Evolutionary conservation across 2,329 filamentous ascomycete genomes (phyloP), one percentile per base, ranked within the genome.

Genomic region (Eurotiales sp.): DNA sequence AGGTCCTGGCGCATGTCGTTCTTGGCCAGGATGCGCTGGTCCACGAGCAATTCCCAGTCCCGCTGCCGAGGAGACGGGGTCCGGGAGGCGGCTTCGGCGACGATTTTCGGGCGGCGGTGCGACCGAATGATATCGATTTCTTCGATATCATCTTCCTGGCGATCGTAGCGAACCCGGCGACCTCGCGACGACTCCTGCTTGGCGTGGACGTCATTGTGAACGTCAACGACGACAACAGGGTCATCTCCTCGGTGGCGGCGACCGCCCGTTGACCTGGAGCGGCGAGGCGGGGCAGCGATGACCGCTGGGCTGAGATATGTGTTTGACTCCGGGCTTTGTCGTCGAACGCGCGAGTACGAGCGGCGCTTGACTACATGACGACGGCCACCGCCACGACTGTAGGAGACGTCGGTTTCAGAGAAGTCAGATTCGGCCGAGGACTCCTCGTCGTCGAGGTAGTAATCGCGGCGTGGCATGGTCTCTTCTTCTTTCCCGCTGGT

Each of bases 261-360:
- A 17, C 56, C 61, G 12, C 68, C 68, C 3, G 65, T 70, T 6
- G 69, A 72, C 5, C 61, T 59, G 2, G 69, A 71, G 4, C 69
- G 67, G 30, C 62, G 61, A 5, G 69, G 46, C 21, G 61, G 55
- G 27, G 61, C 53, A 21, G 43, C 45, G 37, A 51, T 46, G 15
- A 64, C 42, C 11, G 58, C 52, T 11, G 67, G 67, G 15, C 54
- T 59, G 14, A 67, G 54, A 42, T 59, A 62, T 50, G 55, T 59
- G 50, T 59, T 64, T 37, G 55, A 56, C 27, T 52, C 42, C 8
- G 62, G 59, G 10, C 61, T 62, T 19, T 48, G 48, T 39, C 48
- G 57, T 23, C 61, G 67, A 41, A 58, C 59, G 27, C 67, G 67
- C 21, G 68, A 71, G 36, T 60, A 43, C 21, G 68, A 70, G 41